Evolutionary conservation across 306 rosid species (phyloP), one percentile per base, ranked within the genome.

Genomic region (Glycine soja): DNA sequence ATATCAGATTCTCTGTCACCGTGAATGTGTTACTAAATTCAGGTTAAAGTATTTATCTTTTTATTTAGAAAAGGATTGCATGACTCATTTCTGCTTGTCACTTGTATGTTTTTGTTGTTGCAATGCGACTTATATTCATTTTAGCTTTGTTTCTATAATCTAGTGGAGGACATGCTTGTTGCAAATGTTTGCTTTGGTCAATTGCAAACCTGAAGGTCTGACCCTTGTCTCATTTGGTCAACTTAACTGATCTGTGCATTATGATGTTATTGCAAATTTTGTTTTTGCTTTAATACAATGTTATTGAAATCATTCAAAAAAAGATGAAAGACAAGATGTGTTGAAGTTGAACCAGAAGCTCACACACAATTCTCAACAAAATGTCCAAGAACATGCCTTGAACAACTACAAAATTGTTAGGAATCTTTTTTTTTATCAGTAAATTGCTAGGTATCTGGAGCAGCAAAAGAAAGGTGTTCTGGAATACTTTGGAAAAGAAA

Each of bases 1-100:
- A 43, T 42, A 7, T 65, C 24, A 61, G 36, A n/a, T 43, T 73
- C 18, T 42, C 51, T 74, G 32, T 56, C 24, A 9, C 10, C 9
- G 61, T 57, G 47, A 51, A 0, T 8, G 16, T 18, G 19, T 71
- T 58, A 72, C 59, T 57, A 47, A 79, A 59, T 58, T 61, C 58
- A 0, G 19, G 18, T 32, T 59, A 19, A 16, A 59, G 10, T 19
- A 18, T 57, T 57, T 57, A 57, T 18, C 13, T 3, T 57, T 57
- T 57, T 8, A 18, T 57, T 57, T 18, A 18, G 30, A 14, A 8
- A 57, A 57, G 11, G 15, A 59, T 59, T 68, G 76, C 57, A 42
- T 5, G 15, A 6, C 8, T 54, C 47, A 30, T 9, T 19, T 78
- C 10, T 38, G 42, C 14, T 30, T 59, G 42, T 59, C 40, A 19